Evolutionary conservation across 306 rosid genomes (phyloP).

Genomic region (Elaeagnus macrophylla): DNA sequence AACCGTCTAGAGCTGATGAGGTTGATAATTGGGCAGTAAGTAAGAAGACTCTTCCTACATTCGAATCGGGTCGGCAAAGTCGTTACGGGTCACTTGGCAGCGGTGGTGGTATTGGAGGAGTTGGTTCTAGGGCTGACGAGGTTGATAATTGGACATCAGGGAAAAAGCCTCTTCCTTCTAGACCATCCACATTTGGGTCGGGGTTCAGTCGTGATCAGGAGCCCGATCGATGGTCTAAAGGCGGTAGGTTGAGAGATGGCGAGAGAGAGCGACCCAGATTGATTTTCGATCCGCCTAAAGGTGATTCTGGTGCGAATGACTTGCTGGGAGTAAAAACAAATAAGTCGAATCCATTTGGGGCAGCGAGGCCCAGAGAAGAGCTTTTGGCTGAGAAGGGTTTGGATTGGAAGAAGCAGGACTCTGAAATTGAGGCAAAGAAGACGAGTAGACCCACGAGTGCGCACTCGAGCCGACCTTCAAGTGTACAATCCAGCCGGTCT

Average conservation of each 20-base stretch:
- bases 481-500: conserved; percentile 82
- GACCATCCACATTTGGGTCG: conserved; percentile 68
- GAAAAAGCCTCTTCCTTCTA: conserved; percentile 44
- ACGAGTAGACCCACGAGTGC: conserved; percentile 76
- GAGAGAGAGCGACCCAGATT: conserved; percentile 66
- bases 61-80: conserved; percentile 61
- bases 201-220: conserved; percentile 52
- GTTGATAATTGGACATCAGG: conserved; percentile 68
- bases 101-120: conserved; percentile 15
- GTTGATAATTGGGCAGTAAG: conserved; percentile 74
- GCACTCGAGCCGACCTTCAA: conserved; percentile 84
- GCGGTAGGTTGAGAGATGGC: conserved; percentile 30
- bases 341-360: conserved; percentile 77
- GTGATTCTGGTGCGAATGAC: conserved; percentile 32
- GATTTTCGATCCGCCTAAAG: conserved; percentile 66
- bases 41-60: conserved; percentile 51
- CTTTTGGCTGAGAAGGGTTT: conserved; percentile 83
- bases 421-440: conserved; percentile 75
- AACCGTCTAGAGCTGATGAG: conserved; percentile 94
- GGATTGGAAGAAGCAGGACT: conserved; percentile 88
- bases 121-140: conserved; percentile 65
- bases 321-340: conserved; percentile 31
- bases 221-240: conserved; percentile 71
- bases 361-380: conserved; percentile 91
- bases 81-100: conserved; percentile 51